Evolutionary conservation across 371 early-diverging fungal species (phyloP), one percentile per base, ranked within the genome.

Genomic region (Rhizopus sp.): DNA sequence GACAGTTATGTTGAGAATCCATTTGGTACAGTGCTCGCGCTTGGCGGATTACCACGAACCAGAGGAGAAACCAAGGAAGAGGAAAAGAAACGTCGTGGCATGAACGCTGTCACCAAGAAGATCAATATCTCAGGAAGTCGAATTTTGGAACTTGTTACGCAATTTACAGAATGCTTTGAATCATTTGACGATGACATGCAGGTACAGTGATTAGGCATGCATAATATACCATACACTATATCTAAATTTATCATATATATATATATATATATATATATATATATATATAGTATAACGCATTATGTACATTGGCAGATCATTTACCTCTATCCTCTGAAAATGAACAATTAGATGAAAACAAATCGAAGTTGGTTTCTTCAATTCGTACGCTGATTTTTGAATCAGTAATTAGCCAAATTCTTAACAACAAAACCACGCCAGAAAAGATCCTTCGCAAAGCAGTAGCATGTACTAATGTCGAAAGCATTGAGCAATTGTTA

Each of bases 61-160:
- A n/a, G n/a, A n/a, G n/a, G 9, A 31, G 47, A 9, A 54, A 56
- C 17, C 6, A 9, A 32, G 39, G n/a, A n/a, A n/a, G n/a, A n/a
- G n/a, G 73, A 60, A 46, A 61, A 60, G 31, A 75, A 68, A 38
- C 78, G 83, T 16, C 79, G 85, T 50, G 85, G 85, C 7, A 67
- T 83, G 67, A 78, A 72, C 41, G 75, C 82, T 3, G 69, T 85
- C 1, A 74, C 76, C 8, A 82, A 74, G 55, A 73, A 66, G 42
- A 72, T 73, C 0, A 59, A 57, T 2, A 59, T 85, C 4, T 81
- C 83, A 2, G 66, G 57, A 17, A 72, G 78, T 31, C 65, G 85
- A 17, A 70, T 72, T 7, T 37, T 81, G 4, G 83, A 83, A 48
- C 23, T 65, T 7, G n/a, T 63, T 9, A 49, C 45, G 29, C 49